These are phyloP conservation scores for Helianthus tuberosus DNA, from an alignment of 129 eudicot genomes.

Conservation along the genomic window DNA sequence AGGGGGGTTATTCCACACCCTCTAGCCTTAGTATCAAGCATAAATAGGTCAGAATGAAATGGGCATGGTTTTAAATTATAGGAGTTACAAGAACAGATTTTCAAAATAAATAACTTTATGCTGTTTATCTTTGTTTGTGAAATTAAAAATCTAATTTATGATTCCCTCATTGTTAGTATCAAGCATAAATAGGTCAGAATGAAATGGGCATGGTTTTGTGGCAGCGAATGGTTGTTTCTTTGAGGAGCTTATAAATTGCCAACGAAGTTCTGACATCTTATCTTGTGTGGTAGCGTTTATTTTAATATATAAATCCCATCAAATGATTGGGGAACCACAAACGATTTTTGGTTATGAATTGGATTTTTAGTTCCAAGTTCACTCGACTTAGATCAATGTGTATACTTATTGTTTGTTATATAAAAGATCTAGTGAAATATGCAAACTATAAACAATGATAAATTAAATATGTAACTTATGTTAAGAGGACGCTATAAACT, in stretches of 20 bases:
- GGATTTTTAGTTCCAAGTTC: neutral
- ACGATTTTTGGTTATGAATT: neutral
- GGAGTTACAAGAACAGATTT: no score
- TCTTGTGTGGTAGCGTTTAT: slow-evolving; percentile 15
- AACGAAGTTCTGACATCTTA: slow-evolving; percentile 27
- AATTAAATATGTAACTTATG: neutral
- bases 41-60: no score
- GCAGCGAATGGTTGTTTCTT: slow-evolving; percentile 22
- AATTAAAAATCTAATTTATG: slow-evolving; percentile 1
- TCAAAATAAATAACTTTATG: no score
- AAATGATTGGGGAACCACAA: slow-evolving; percentile 19
- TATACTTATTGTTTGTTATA: neutral
- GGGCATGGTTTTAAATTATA: no score
- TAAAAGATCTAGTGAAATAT: neutral
- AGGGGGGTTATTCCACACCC: no score
- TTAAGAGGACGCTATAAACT: neutral
- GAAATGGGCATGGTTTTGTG: slow-evolving; percentile 29
- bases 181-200: slow-evolving; percentile 17
- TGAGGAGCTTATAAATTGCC: slow-evolving; percentile 23
- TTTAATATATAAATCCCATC: slow-evolving; percentile 14
- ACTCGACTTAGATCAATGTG: no score
- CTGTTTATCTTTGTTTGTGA: neutral
- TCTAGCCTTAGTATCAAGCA: no score
- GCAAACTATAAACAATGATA: neutral
- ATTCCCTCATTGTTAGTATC: slow-evolving; percentile 5